Evolutionary conservation across 495 filamentous ascomycete species (phyloP).

Genomic region (Opeltia flavorubescens): DNA sequence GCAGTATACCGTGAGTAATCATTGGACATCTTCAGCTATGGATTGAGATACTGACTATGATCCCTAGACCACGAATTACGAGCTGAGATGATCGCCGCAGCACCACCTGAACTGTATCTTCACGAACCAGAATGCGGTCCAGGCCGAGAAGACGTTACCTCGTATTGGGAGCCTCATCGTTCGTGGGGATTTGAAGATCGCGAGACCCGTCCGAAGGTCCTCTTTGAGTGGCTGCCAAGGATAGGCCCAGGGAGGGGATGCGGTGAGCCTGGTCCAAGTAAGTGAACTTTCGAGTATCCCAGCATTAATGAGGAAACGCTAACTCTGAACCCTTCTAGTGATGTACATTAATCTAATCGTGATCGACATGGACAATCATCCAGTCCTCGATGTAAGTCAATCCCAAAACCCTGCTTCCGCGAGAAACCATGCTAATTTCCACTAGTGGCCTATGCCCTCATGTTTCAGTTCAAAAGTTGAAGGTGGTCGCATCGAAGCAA

Average conservation of each 20-base stretch:
- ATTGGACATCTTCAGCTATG: too few relatives aligned
- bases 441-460: neutral
- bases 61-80: neutral
- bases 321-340: neutral
- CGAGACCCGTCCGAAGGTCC: neutral
- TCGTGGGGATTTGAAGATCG: neutral
- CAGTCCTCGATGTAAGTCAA: neutral
- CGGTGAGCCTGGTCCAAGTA: too few relatives aligned
- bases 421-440: too few relatives aligned
- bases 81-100: neutral
- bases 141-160: neutral
- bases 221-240: neutral
- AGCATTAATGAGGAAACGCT: neutral
- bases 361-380: neutral
- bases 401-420: neutral
- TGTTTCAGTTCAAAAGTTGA: neutral
- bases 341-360: neutral
- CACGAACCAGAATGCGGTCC: neutral
- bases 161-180: neutral
- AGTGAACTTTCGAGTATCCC: too few relatives aligned
- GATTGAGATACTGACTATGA: too few relatives aligned
- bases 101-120: neutral
- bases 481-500: neutral
- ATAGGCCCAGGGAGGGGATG: too few relatives aligned
- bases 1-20: neutral